These are phyloP conservation scores for Sporobolomyces pararoseus DNA, from an alignment of 768 basidiomycete genomes.

Conservation along the genomic window DNA sequence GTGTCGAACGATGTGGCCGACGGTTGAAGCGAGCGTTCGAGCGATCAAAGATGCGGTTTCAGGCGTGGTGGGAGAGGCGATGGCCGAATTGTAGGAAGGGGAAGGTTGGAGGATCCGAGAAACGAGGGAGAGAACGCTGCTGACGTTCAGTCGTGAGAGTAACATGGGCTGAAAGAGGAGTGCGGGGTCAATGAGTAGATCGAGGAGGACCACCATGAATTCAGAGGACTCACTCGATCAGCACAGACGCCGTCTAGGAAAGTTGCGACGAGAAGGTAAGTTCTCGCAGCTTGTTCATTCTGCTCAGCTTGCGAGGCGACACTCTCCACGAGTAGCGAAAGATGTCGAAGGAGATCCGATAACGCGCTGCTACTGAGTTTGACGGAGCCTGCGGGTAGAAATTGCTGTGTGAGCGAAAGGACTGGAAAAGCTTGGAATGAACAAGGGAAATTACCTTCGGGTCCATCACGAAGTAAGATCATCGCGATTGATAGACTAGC, in stretches of 20 bases:
- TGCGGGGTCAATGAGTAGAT: not conserved
- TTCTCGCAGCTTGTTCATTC: not conserved
- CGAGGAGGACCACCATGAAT: not conserved
- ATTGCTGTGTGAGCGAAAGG: not conserved
- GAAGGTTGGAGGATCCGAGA: constrained; percentile 27
- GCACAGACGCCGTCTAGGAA: constrained; percentile 36
- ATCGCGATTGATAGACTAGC: constrained; percentile 6
- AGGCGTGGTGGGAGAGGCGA: not conserved
- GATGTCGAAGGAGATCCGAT: constrained; percentile 33
- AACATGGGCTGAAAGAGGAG: constrained; percentile 29
- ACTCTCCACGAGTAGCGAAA: constrained; percentile 15
- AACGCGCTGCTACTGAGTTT: constrained; percentile 12
- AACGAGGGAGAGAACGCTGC: constrained; percentile 29
- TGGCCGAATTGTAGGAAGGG: not conserved
- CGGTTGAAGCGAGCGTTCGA: constrained; percentile 22
- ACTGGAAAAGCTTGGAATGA: not conserved
- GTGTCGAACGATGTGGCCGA: constrained; percentile 37
- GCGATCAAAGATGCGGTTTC: not conserved
- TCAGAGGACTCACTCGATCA: constrained; percentile 13
- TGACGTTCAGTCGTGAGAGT: constrained; percentile 38
- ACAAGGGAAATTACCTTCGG: constrained; percentile 17
- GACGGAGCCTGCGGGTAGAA: constrained; percentile 27
- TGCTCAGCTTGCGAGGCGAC: not conserved
- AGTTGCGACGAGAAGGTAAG: constrained; percentile 13
- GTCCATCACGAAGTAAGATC: constrained; percentile 25